A percentile compares a stretch with the other conserved stretches of the same genome.
Conservation (phyloP, 805 yeast genomes). For the Peterozyma xylosa region DNA sequence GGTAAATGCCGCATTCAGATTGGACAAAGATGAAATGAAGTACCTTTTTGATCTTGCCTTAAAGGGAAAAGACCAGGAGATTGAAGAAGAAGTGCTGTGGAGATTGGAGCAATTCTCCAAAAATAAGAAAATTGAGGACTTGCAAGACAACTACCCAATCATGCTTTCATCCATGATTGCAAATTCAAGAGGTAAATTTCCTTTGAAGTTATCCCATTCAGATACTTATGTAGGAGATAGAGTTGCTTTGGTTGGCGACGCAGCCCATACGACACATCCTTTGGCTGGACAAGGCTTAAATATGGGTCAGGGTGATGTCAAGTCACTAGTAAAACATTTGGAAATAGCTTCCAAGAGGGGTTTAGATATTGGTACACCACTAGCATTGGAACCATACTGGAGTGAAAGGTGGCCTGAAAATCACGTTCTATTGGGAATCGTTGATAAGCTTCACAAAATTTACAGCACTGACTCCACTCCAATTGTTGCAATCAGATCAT, state of each 20-base stretch:
- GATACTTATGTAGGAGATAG: constrained; percentile 81
- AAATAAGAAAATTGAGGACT: constrained; percentile 27
- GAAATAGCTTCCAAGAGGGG: constrained; percentile 73
- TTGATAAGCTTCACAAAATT: constrained; percentile 86
- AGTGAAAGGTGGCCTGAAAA: constrained; percentile 75
- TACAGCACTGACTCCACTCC: constrained; percentile 71
- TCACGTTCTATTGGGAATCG: constrained; percentile 76
- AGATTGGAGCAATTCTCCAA: constrained; percentile 38
- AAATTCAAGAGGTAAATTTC: constrained; percentile 78
- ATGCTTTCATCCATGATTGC: constrained; percentile 51
- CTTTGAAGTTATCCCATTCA: constrained; percentile 82
- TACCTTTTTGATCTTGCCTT: constrained; percentile 47
- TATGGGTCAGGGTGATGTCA: constrained; percentile 95
- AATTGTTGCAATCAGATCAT: constrained; percentile 62
- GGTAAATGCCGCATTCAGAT: constrained; percentile 81
- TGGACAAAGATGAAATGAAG: constrained; percentile 68
- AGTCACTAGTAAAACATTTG: constrained; percentile 57
- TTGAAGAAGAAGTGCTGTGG: constrained; percentile 69
- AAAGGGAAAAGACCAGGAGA: constrained; percentile 28
- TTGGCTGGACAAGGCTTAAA: constrained; percentile 96
- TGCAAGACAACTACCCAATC: constrained; percentile 62
- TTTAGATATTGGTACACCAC: constrained; percentile 74
- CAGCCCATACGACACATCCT: constrained; percentile 97
- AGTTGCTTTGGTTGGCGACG: constrained; percentile 93
- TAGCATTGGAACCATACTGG: constrained; percentile 83